These are phyloP conservation scores for Liriodendron chinense DNA, from an alignment of 164 flowering plant species.

Conservation along the genomic window DNA sequence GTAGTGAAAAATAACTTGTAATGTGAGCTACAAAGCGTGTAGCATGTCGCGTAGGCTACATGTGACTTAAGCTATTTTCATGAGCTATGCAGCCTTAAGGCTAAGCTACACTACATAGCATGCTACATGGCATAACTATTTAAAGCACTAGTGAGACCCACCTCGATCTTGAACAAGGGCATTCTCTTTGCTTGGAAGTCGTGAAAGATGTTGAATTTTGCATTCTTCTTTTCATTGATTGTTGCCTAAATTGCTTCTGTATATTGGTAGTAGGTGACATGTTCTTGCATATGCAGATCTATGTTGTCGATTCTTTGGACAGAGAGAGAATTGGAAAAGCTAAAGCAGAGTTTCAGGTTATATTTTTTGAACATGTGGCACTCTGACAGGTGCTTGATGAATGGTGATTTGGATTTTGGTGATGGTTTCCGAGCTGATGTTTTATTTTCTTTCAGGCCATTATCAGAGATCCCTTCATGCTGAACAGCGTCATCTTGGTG, in stretches of 20 bases:
- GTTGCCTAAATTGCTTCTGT: background rate
- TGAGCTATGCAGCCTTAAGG: no score
- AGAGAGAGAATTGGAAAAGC: constrained; percentile 95
- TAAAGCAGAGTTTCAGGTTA: constrained; percentile 90
- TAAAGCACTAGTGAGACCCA: background rate
- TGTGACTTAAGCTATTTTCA: no score
- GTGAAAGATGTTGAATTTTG: background rate
- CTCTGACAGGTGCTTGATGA: background rate
- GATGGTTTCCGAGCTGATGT: background rate
- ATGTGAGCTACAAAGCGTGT: no score
- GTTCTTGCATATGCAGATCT: constrained; percentile 53
- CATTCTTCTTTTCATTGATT: background rate
- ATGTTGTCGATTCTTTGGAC: constrained; percentile 98
- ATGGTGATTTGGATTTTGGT: background rate
- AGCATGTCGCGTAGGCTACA: no score
- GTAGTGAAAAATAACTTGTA: no score
- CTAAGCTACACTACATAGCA: no score
- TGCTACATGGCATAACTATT: no score
- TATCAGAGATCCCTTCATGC: constrained; percentile 95
- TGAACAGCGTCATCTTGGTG: constrained; percentile 86
- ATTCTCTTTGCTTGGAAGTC: background rate
- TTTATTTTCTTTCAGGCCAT: constrained; percentile 57
- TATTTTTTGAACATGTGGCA: background rate
- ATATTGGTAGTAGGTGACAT: background rate
- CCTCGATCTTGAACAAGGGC: background rate